phyloP scores from a whole-genome alignment of 2,329 filamentous ascomycete species.

The Pseudopyricularia cyperi region DNA sequence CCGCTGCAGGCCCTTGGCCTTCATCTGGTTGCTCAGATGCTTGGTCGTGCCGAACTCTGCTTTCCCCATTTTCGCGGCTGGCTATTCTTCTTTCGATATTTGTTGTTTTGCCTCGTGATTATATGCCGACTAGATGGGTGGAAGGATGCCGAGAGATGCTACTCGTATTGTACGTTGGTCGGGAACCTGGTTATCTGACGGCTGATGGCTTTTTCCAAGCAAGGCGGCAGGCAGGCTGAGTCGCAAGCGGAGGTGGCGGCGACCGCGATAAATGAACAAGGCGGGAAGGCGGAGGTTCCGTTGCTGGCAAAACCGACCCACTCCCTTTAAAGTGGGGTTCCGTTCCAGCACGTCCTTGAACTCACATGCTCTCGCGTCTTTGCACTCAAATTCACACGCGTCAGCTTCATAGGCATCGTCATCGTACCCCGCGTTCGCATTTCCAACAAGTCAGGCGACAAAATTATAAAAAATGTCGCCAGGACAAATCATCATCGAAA shows the following conservation, averaged over 20 bases:
- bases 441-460: neutral
- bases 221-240: neutral
- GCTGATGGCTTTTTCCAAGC: neutral
- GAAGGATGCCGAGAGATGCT: no score
- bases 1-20: constrained; percentile 63
- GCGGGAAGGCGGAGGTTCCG: neutral
- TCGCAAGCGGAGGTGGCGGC: neutral
- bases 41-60: constrained; percentile 91
- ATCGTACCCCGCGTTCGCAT: neutral
- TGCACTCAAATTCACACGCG: neutral
- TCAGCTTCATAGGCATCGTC: neutral
- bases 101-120: neutral
- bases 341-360: neutral
- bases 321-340: neutral
- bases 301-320: neutral
- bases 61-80: constrained; percentile 57
- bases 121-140: neutral
- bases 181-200: neutral
- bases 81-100: no score
- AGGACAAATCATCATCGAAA: neutral
- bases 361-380: constrained; percentile 1
- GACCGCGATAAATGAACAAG: neutral
- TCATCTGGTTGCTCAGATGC: constrained; percentile 80
- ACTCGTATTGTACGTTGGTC: no score
- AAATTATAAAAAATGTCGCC: neutral